These are phyloP conservation scores for Yamagishiella unicocca DNA, from an alignment of 139 green algal genomes.

Conservation along the genomic window DNA sequence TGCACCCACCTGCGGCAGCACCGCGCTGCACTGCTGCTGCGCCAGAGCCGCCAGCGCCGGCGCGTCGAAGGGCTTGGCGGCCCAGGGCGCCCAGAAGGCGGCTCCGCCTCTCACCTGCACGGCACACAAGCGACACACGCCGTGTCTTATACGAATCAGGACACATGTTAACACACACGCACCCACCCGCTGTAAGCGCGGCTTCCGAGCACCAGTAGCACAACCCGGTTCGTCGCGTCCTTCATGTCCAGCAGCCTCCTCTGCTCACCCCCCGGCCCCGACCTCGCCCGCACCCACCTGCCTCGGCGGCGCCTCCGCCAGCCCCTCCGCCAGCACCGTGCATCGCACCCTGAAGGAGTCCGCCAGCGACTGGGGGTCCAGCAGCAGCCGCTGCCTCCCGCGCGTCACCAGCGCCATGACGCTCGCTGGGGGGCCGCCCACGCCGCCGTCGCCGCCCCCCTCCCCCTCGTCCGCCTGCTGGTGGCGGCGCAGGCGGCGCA, in stretches of 20 bases:
- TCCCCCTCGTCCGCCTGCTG: neutral
- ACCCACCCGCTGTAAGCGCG: too few relatives aligned
- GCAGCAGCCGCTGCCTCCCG: conserved; percentile 34
- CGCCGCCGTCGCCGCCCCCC: neutral
- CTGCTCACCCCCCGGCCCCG: neutral
- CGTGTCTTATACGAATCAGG: too few relatives aligned
- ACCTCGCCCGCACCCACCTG: conserved; percentile 3
- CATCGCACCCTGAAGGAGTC: conserved; percentile 32
- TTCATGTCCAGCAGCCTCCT: neutral
- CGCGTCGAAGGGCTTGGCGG: conserved; percentile 7
- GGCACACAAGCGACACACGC: too few relatives aligned
- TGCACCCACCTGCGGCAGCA: conserved; percentile 28
- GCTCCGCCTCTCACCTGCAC: neutral
- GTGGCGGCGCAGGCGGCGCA: conserved; percentile 15
- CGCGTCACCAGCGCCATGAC: conserved; percentile 30
- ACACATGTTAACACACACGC: too few relatives aligned
- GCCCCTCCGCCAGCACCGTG: conserved; percentile 15
- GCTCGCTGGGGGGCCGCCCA: neutral
- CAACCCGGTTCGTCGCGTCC: neutral
- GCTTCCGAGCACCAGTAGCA: neutral
- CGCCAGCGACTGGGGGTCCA: neutral
- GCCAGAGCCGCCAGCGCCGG: neutral
- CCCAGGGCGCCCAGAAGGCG: conserved; percentile 38
- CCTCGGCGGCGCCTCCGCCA: conserved; percentile 42
- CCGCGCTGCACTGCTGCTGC: conserved; percentile 20